These are phyloP conservation scores for Coemansia sp. DNA, from an alignment of 192 early-diverging fungal genomes.

Conservation along the genomic window DNA sequence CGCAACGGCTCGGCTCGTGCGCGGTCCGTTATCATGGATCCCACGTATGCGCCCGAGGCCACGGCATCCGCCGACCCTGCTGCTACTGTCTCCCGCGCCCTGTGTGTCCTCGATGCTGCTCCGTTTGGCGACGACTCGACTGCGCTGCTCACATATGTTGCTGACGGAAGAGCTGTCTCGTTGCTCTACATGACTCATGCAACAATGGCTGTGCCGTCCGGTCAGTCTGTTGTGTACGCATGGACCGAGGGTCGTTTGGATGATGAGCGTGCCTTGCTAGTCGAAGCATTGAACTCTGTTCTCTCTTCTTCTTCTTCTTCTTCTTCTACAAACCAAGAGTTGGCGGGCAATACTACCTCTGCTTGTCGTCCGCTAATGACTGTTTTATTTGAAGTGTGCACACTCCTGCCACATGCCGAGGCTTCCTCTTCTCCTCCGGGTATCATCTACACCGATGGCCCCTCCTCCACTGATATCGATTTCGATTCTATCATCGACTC, in stretches of 20 bases:
- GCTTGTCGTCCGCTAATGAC: slow-evolving; percentile 14
- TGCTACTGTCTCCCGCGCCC: slow-evolving; percentile 44
- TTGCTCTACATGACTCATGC: slow-evolving; percentile 40
- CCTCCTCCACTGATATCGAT: slow-evolving; percentile 15
- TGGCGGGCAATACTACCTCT: not conserved
- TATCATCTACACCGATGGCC: slow-evolving; percentile 10
- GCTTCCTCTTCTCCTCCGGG: not conserved
- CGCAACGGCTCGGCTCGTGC: slow-evolving; percentile 45
- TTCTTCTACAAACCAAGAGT: no score
- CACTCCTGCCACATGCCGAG: not conserved
- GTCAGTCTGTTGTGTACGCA: slow-evolving; percentile 28
- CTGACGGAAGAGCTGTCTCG: slow-evolving; percentile 12
- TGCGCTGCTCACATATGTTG: slow-evolving; percentile 19
- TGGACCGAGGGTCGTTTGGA: slow-evolving; percentile 17
- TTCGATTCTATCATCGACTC: slow-evolving; percentile 28
- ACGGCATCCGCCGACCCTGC: not conserved
- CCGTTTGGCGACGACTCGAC: slow-evolving; percentile 40
- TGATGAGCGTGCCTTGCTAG: slow-evolving; percentile 10
- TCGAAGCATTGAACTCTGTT: slow-evolving; percentile 12
- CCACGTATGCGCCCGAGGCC: slow-evolving; percentile 57
- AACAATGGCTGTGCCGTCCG: slow-evolving; percentile 28
- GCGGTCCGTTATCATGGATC: slow-evolving; percentile 54
- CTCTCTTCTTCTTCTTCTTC: no score
- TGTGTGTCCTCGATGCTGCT: slow-evolving; percentile 51
- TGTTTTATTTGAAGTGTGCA: slow-evolving; percentile 17